A percentile compares a stretch with the other conserved stretches of the same genome.
Evolutionary conservation across 495 filamentous ascomycete species (phyloP).

Genomic region (Xylaria nigripes): DNA sequence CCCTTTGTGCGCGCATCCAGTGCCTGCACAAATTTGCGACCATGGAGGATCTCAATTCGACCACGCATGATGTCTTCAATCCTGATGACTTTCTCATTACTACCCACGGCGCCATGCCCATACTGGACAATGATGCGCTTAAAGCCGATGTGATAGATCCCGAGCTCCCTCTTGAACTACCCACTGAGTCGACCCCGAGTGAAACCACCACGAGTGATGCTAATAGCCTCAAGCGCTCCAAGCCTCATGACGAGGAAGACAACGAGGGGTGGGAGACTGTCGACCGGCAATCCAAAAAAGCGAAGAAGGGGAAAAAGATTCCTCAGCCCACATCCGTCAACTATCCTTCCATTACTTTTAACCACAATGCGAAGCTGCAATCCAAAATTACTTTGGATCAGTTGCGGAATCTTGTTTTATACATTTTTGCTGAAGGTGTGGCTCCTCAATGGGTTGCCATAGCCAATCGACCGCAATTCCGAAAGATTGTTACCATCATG

Average conservation of each 20-base stretch:
- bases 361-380: constrained; percentile 57
- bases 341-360: constrained; percentile 68
- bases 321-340: constrained; percentile 44
- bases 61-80: constrained; percentile 12
- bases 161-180: constrained; percentile 1
- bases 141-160: neutral
- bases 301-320: constrained; percentile 52
- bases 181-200: constrained; percentile 6
- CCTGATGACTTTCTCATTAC: constrained; percentile 13
- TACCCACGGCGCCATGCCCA: neutral
- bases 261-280: constrained; percentile 46
- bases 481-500: constrained; percentile 87
- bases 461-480: constrained; percentile 62
- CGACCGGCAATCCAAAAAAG: constrained; percentile 26
- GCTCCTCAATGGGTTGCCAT: constrained; percentile 84
- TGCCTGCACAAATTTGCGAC: neutral
- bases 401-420: constrained; percentile 75
- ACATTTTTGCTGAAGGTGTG: constrained; percentile 75
- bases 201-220: constrained; percentile 11
- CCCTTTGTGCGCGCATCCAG: neutral
- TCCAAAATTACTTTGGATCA: constrained; percentile 67
- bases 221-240: constrained; percentile 32
- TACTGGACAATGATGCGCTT: neutral
- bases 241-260: constrained; percentile 36
- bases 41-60: constrained; percentile 11